These are phyloP conservation scores for Alloascoidea africana DNA, from an alignment of 805 yeast genomes.

Conservation along the genomic window DNA sequence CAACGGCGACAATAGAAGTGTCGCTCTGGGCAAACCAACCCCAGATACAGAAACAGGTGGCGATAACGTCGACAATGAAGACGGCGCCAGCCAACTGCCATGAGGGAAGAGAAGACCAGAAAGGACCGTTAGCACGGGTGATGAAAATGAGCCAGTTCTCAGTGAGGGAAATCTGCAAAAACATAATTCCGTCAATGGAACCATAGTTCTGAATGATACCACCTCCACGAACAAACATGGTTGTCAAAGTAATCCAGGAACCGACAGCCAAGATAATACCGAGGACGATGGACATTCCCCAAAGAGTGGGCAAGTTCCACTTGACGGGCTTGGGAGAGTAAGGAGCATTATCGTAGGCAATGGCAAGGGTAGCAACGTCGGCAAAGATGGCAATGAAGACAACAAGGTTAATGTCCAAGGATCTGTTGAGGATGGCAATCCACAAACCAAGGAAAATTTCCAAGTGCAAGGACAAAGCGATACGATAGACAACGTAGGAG, in stretches of 20 bases:
- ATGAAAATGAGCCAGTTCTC: constrained; percentile 96
- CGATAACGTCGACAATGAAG: constrained; percentile 76
- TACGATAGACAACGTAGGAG: constrained; percentile 95
- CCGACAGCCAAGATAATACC: constrained; percentile 81
- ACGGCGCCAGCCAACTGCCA: constrained; percentile 96
- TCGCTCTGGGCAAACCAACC: constrained; percentile 91
- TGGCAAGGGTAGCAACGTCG: constrained; percentile 93
- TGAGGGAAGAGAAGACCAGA: constrained; percentile 84
- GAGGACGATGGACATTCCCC: constrained; percentile 89
- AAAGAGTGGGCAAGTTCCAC: constrained; percentile 94
- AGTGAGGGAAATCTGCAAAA: constrained; percentile 88
- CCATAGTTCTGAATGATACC: constrained; percentile 95
- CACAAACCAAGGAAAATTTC: constrained; percentile 90
- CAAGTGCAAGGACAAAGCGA: constrained; percentile 88
- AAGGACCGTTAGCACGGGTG: constrained; percentile 93
- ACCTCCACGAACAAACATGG: constrained; percentile 65
- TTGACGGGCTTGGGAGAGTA: constrained; percentile 86
- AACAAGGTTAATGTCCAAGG: constrained; percentile 77
- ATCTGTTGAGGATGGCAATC: constrained; percentile 85
- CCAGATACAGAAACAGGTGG: constrained; percentile 83
- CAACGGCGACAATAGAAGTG: constrained; percentile 91
- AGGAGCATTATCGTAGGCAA: constrained; percentile 96
- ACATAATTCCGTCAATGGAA: constrained; percentile 85
- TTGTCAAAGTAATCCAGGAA: constrained; percentile 89
- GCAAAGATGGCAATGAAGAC: constrained; percentile 95